Evolutionary conservation across 495 filamentous ascomycete genomes (phyloP), one percentile per base, ranked within the genome.

Genomic region (Gamarada debralockiae): DNA sequence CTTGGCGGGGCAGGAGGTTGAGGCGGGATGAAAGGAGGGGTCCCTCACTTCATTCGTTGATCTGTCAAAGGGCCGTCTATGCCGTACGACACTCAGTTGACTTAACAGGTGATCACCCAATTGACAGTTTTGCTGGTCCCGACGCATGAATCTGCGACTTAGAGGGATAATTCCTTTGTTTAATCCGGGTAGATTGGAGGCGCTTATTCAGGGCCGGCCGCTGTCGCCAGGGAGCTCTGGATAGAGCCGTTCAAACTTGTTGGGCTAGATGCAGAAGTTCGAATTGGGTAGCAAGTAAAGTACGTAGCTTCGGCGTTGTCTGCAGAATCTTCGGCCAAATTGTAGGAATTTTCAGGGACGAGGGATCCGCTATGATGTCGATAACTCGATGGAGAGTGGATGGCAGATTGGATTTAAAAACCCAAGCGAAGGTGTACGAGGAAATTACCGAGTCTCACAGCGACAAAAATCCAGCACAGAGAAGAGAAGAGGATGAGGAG

Each of bases 1-100:
- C 38, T 58, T 58, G 61, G 57, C 61, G 53, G 54, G 55, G 52
- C 33, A 53, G 36, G 17, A 25, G 27, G 48, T 15, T 39, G 22
- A 34, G 36, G 36, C 5, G 36, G 14, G 17, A 39, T n/a, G 36
- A 39, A 39, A 14, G 13, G 36, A 18, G 36, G 13, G 17, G 36
- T 13, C 33, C 13, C 41, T 20, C 33, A 36, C 6, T 12, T 27
- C 50, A 40, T 40, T 15, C 37, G n/a, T 40, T 21, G 17, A 40
- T 40, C 20, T 8, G 12, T 21, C 6, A 22, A 25, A 45, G 18
- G 42, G 8, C 42, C 23, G 42, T 25, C 24, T 45, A 23, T 45
- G 42, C 17, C 23, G 42, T 22, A 23, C 6, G 14, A 2, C 12
- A 29, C 27, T 29, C 27, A 29, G 10, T 29, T 10, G 27, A 10